phyloP scores from a whole-genome alignment of 2,329 filamentous ascomycete species.

The Aspergillus oerlinghausenensis region DNA sequence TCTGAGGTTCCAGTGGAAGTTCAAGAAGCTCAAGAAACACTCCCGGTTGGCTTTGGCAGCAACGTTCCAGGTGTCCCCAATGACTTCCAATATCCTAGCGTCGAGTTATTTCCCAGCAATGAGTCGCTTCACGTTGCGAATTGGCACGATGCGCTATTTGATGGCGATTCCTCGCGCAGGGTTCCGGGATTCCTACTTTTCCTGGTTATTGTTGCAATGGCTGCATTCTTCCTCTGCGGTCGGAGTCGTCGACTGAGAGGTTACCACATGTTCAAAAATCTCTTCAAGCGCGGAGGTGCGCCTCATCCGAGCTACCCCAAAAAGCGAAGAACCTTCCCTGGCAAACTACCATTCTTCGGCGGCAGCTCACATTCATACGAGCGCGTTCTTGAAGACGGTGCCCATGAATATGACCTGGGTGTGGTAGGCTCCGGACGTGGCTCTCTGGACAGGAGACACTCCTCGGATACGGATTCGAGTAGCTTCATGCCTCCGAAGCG shows the following conservation, averaged over 20 bases:
- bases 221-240: conserved; percentile 71
- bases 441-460: conserved; percentile 58
- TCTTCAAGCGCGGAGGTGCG: conserved; percentile 28
- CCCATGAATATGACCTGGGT: conserved; percentile 71
- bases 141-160: conserved; percentile 60
- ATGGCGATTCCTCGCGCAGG: conserved; percentile 61
- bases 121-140: conserved; percentile 43
- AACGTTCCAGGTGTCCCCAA: conserved; percentile 65
- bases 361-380: conserved; percentile 60
- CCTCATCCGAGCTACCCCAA: conserved; percentile 29
- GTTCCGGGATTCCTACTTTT: conserved; percentile 74
- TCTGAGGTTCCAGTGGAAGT: conserved; percentile 71
- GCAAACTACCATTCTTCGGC: conserved; percentile 41
- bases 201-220: conserved; percentile 64
- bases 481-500: conserved; percentile 53
- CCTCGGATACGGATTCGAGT: conserved; percentile 53
- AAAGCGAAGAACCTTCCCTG: conserved; percentile 60
- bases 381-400: conserved; percentile 76
- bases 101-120: conserved; percentile 31
- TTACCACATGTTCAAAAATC: conserved; percentile 49
- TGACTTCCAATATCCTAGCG: conserved; percentile 75
- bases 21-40: conserved; percentile 49
- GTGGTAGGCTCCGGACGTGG: conserved; percentile 51
- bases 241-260: conserved; percentile 66
- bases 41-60: conserved; percentile 89